These are phyloP conservation scores for Podospora australis DNA, from an alignment of 495 filamentous ascomycete species.

Conservation along the genomic window DNA sequence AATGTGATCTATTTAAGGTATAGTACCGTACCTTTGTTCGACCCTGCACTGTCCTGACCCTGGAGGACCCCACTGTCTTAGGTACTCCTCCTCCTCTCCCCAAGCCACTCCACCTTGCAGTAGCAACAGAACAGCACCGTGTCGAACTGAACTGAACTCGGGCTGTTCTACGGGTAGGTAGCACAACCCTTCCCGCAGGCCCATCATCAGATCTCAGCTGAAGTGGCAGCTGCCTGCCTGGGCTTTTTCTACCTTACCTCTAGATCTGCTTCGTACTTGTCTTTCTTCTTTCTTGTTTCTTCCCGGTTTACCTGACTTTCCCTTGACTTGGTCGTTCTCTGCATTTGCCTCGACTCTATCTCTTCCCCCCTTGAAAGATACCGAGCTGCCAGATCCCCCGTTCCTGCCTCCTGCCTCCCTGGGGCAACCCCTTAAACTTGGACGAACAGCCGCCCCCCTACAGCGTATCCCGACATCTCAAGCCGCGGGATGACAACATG, in stretches of 20 bases:
- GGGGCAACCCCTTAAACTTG: too few relatives aligned
- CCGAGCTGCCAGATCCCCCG: slow-evolving; percentile 2
- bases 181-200: slow-evolving; percentile 1
- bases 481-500: slow-evolving; percentile 27
- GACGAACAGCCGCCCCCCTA: too few relatives aligned
- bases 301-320: not conserved
- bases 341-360: not conserved
- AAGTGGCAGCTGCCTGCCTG: slow-evolving; percentile 12
- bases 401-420: slow-evolving; percentile 4
- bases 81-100: too few relatives aligned
- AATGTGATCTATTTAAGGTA: too few relatives aligned
- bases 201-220: slow-evolving; percentile 9
- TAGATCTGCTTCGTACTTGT: not conserved
- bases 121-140: slow-evolving; percentile 3
- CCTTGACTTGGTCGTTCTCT: not conserved
- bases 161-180: too few relatives aligned
- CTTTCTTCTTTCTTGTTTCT: slow-evolving; percentile 1
- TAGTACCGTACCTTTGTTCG: too few relatives aligned
- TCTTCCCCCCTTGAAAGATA: not conserved
- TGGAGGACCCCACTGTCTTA: too few relatives aligned
- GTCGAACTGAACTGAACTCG: slow-evolving; percentile 1
- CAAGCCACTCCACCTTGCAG: too few relatives aligned
- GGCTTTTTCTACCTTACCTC: not conserved
- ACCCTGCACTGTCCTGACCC: too few relatives aligned
- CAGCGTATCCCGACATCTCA: not conserved